Base-by-base conservation (phyloP, 495 filamentous ascomycete genomes). In the Penicillium daleae region DNA sequence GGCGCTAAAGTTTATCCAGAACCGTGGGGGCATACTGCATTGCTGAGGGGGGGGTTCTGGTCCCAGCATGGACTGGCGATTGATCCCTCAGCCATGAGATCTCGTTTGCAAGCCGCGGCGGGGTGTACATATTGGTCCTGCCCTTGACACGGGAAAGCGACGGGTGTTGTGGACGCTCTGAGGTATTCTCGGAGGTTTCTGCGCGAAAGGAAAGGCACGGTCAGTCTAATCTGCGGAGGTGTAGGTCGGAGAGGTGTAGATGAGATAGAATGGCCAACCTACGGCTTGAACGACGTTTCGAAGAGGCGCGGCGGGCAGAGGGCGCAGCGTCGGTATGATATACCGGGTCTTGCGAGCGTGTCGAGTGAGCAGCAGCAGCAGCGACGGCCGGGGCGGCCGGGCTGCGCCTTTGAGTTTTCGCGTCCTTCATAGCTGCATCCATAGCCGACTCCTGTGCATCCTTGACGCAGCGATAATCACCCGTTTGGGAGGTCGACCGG, bases 141-240 rank as follows among this genome's bases (percentile, higher is more conserved):
- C 74, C 76, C 63, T 78, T 80, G 29, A 78, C 70, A 35, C 77
- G 77, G 29, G 65, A 66, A 49, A 80, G 66, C 9, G 76, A 75
- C 27, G 67, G 69, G 50, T 77, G 77, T 42, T 73, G 66, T 35
- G 69, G 72, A 61, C 71, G 71, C 13, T 71, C 69, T 6, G 70
- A 56, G 35, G 51, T 66, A 40, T 63, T 71, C 74, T 61, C 31
- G 29, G 29, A 8, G n/a, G 1, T 31, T 4, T 13, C 53, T 50
- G 61, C 40, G n/a, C 6, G 6, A 24, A 21, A 27, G 33, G n/a
- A 9, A 19, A 31, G 21, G 26, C 9, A 35, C n/a, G 19, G 56
- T 60, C 33, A 60, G 48, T 60, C 24, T 13, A 6, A 32, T 60
- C 13, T 26, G 6, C 3, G 1, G 46, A 37, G 32, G 21, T 40